These are phyloP conservation scores for Firmiana major DNA, from an alignment of 345 rosid genomes.

Conservation along the genomic window DNA sequence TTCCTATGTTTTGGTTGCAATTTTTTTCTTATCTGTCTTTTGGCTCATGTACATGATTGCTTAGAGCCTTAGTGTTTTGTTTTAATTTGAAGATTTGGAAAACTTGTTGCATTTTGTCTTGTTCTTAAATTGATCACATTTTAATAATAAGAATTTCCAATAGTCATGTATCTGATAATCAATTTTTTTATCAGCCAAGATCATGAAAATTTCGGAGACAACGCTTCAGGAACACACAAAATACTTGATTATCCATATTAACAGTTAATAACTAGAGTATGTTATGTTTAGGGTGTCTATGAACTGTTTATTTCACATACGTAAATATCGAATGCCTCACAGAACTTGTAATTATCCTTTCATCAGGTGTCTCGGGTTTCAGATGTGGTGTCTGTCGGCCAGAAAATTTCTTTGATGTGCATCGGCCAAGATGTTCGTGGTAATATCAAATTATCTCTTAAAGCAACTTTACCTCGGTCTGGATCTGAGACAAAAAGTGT, in stretches of 20 bases:
- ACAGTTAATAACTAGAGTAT: background rate
- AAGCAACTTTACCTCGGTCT: constrained; percentile 45
- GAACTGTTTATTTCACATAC: background rate
- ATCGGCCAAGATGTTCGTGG: constrained; percentile 95
- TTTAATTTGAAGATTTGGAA: background rate
- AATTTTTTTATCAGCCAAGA: background rate
- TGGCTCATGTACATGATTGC: background rate
- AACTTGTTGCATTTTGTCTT: background rate
- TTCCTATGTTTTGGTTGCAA: background rate
- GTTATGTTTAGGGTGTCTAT: background rate
- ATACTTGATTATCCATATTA: background rate
- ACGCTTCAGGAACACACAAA: background rate
- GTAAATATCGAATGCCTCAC: background rate
- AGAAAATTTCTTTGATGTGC: constrained; percentile 77
- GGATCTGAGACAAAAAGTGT: constrained; percentile 21
- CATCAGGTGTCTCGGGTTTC: constrained; percentile 75
- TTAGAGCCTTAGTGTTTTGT: background rate
- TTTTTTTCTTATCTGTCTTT: background rate
- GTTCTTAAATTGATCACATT: background rate
- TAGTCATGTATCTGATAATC: background rate
- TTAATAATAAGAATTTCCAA: background rate
- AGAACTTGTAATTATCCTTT: constrained; percentile 13
- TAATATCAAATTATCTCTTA: constrained; percentile 84
- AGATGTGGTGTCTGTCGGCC: constrained; percentile 72
- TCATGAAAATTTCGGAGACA: background rate